Evolutionary conservation across 371 early-diverging fungal species (phyloP).

Genomic region (Gilbertella persicaria): DNA sequence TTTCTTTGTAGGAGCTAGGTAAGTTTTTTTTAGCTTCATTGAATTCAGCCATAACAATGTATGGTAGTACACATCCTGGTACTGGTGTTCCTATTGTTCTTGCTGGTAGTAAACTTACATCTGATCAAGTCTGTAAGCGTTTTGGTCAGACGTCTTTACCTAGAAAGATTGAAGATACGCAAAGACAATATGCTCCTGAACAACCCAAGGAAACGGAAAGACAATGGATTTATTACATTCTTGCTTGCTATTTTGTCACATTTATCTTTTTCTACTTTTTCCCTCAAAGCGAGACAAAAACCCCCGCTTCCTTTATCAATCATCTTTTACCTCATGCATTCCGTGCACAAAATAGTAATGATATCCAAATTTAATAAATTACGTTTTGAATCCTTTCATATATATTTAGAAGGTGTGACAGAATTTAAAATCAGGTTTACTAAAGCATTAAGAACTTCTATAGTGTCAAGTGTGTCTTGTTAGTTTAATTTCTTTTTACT

Average conservation of each 20-base stretch:
- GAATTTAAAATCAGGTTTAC: no score
- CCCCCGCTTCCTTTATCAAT: constrained; percentile 47
- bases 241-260: neutral
- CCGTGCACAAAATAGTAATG: constrained; percentile 1
- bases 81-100: constrained; percentile 71
- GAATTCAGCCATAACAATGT: neutral
- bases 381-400: no score
- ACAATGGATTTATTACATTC: neutral
- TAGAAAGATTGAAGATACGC: constrained; percentile 10
- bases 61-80: constrained; percentile 60
- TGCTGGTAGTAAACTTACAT: constrained; percentile 57
- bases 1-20: constrained; percentile 62
- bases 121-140: constrained; percentile 46
- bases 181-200: neutral
- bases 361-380: neutral
- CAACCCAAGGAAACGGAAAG: neutral
- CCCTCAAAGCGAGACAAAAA: constrained; percentile 5
- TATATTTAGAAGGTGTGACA: no score
- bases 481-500: no score
- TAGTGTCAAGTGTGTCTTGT: no score
- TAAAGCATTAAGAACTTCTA: no score
- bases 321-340: constrained; percentile 28
- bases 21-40: neutral
- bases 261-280: constrained; percentile 15
- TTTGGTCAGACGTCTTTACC: constrained; percentile 31